Evolutionary conservation across 768 basidiomycete species (phyloP).

Genomic region (Serendipita sp.): DNA sequence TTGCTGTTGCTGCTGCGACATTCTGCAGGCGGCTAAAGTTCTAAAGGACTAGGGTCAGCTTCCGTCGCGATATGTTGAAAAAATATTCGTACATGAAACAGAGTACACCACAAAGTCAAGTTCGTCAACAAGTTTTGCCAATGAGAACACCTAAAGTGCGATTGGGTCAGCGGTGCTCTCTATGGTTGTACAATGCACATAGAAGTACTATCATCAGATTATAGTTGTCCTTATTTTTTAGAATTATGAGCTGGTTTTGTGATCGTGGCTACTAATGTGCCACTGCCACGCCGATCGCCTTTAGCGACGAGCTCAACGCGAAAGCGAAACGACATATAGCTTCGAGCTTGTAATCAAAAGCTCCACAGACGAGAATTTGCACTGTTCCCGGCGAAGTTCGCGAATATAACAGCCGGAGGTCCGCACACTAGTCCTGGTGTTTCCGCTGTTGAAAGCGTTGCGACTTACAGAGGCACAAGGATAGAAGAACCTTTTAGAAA

Average conservation of each 20-base stretch:
- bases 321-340: no score
- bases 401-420: no score
- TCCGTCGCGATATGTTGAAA: no score
- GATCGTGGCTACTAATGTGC: not conserved
- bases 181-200: not conserved
- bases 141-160: not conserved
- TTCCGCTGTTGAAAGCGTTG: not conserved
- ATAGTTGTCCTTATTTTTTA: no score
- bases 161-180: not conserved
- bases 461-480: not conserved
- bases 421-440: no score
- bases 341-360: no score
- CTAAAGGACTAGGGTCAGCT: no score
- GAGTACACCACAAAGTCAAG: not conserved
- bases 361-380: no score
- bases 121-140: not conserved
- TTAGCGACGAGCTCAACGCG: not conserved
- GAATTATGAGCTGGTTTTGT: no score
- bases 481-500: not conserved
- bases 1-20: constrained; percentile 3
- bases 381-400: no score
- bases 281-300: not conserved
- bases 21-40: not conserved
- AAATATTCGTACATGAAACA: not conserved
- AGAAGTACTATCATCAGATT: no score